Conservation (phyloP, 73 alveolate species). For the Paramecium primaurelia region DNA sequence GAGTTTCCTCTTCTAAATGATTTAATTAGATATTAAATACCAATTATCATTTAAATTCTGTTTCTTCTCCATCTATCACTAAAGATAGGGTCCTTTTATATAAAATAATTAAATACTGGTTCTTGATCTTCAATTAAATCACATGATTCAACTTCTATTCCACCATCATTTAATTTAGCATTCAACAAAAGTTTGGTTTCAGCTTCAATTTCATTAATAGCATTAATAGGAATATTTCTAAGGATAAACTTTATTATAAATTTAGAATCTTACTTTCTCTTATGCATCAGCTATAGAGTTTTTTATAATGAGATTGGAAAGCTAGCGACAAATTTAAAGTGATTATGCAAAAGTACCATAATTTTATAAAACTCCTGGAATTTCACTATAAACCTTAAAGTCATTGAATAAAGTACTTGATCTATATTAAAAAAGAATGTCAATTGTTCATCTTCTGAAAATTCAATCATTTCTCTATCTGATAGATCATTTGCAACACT, state of each 20-base stretch:
- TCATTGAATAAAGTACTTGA: background rate
- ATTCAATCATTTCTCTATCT: conserved; percentile 36
- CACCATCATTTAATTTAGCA: background rate
- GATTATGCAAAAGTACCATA: conserved; percentile 37
- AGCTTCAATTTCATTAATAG: background rate
- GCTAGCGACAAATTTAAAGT: background rate
- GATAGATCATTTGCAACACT: background rate
- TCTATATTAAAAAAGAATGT: conserved; percentile 26
- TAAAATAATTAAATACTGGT: background rate
- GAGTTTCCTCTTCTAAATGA: background rate
- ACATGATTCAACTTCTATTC: background rate
- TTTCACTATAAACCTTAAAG: background rate
- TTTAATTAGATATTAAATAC: background rate
- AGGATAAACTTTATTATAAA: background rate
- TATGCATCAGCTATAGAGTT: background rate
- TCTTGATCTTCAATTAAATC: conserved; percentile 32
- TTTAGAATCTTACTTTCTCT: background rate
- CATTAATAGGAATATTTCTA: background rate
- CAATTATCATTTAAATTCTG: background rate
- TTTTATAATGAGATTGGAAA: background rate
- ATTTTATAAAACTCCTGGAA: conserved; percentile 23
- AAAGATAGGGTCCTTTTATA: background rate
- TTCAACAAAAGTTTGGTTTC: background rate
- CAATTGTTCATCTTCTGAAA: conserved; percentile 31
- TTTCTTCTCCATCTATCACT: conserved; percentile 50